These are phyloP conservation scores for Phtheirospermum japonicum DNA, from an alignment of 257 asterid species.

Conservation along the genomic window DNA sequence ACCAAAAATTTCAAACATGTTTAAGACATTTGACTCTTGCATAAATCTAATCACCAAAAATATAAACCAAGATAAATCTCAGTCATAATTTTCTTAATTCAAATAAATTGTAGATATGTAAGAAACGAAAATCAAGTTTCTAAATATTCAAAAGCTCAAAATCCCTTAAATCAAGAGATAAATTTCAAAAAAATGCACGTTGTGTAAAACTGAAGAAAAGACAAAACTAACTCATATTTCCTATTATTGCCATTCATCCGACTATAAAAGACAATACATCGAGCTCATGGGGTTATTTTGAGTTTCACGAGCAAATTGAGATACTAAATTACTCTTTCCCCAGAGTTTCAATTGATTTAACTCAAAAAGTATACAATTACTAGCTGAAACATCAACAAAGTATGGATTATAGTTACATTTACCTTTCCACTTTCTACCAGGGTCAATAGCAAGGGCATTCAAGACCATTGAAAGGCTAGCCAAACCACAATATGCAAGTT, in stretches of 20 bases:
- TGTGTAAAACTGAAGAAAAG: neutral
- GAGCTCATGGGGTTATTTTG: neutral
- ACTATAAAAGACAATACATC: neutral
- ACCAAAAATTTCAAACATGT: constrained; percentile 18
- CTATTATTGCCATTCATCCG: constrained; percentile 6
- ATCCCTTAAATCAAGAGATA: constrained; percentile 5
- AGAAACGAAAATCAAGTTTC: neutral
- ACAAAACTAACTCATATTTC: constrained; percentile 4
- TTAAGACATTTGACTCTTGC: constrained; percentile 9
- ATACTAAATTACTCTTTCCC: constrained; percentile 2
- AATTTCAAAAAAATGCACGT: constrained; percentile 24
- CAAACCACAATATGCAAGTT: constrained; percentile 97
- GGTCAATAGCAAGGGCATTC: constrained; percentile 97
- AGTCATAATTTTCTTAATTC: neutral
- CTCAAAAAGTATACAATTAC: neutral
- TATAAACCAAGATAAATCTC: constrained; percentile 11
- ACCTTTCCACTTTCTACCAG: constrained; percentile 99
- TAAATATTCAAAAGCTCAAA: constrained; percentile 13
- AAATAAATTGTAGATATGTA: neutral
- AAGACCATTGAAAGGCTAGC: constrained; percentile 99
- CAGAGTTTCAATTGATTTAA: constrained; percentile 14
- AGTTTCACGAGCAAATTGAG: neutral
- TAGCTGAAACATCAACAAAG: neutral
- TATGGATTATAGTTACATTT: constrained; percentile 9
- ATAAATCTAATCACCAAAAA: constrained; percentile 16